Percentiles rank a stretch among this genome's conserved stretches.
Evolutionary conservation across 1,139 yeast genomes (phyloP).

Genomic region (Geotrichum klebahnii): DNA sequence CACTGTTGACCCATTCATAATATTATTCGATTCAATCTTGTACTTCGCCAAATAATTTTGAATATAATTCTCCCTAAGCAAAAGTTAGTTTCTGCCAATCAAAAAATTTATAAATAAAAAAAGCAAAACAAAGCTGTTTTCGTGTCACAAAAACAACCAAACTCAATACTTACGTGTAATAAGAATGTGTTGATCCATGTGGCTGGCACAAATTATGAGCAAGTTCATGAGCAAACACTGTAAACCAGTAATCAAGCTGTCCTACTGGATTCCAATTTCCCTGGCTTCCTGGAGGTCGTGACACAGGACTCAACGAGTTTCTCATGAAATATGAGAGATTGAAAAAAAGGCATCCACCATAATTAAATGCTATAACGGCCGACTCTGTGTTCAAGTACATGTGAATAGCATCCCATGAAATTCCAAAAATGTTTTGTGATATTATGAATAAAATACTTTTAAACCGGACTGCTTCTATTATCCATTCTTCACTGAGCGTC

Average conservation of each 20-base stretch:
- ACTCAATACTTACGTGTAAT: constrained; percentile 39
- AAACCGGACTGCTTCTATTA: constrained; percentile 21
- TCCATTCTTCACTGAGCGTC: constrained; percentile 3
- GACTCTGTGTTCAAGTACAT: constrained; percentile 32
- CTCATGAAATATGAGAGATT: constrained; percentile 35
- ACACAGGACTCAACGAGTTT: constrained; percentile 27
- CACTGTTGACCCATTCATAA: not conserved
- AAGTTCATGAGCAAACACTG: constrained; percentile 43
- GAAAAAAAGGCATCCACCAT: constrained; percentile 40
- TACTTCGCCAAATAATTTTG: constrained; percentile 15
- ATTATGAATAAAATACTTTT: constrained; percentile 18
- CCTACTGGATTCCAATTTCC: constrained; percentile 26
- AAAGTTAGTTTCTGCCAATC: not conserved
- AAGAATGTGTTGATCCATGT: constrained; percentile 42
- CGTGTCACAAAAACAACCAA: constrained; percentile 39
- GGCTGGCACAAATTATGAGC: constrained; percentile 41
- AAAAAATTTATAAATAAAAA: constrained; percentile 16
- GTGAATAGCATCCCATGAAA: constrained; percentile 30
- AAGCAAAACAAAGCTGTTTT: too few species aligned
- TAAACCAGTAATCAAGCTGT: constrained; percentile 41
- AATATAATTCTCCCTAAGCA: constrained; percentile 12
- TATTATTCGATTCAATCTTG: constrained; percentile 9
- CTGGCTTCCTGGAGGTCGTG: constrained; percentile 13
- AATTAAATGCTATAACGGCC: constrained; percentile 40
- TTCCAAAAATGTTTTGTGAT: constrained; percentile 20